A percentile compares a stretch with the other conserved stretches of the same genome.
Evolutionary conservation across 2,329 filamentous ascomycete species (phyloP).

Genomic region (Metarhizium sp.): DNA sequence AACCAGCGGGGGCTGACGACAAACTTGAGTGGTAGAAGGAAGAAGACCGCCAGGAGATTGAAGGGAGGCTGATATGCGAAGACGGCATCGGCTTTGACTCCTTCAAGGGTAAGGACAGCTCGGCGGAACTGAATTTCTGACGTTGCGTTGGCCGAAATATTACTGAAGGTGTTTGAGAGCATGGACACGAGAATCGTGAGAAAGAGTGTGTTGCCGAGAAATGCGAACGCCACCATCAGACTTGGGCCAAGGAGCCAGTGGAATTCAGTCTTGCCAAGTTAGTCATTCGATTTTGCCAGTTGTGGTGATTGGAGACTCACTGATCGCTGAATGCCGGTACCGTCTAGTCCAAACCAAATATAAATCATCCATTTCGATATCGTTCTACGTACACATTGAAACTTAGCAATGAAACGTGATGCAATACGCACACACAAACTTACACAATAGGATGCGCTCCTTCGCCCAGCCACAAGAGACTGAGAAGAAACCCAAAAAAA

Average conservation of each 20-base stretch:
- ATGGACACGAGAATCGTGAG: slow-evolving; percentile 84
- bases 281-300: not conserved
- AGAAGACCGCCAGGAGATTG: slow-evolving; percentile 66
- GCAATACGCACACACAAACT: slow-evolving; percentile 11
- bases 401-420: not conserved
- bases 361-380: slow-evolving; percentile 89
- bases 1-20: slow-evolving; percentile 76
- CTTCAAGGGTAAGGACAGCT: slow-evolving; percentile 74
- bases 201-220: slow-evolving; percentile 79
- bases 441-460: slow-evolving; percentile 49
- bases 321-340: slow-evolving; percentile 50
- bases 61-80: slow-evolving; percentile 79
- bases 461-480: slow-evolving; percentile 68
- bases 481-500: slow-evolving; percentile 72
- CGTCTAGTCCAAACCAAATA: slow-evolving; percentile 86
- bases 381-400: slow-evolving; percentile 33
- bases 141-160: slow-evolving; percentile 64
- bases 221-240: slow-evolving; percentile 76
- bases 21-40: slow-evolving; percentile 70
- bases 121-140: slow-evolving; percentile 79
- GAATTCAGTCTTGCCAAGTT: slow-evolving; percentile 47
- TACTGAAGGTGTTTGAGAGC: slow-evolving; percentile 75
- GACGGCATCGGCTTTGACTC: slow-evolving; percentile 75
- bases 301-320: slow-evolving; percentile 21
- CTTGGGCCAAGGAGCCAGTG: slow-evolving; percentile 71